Evolutionary conservation across 495 filamentous ascomycete genomes (phyloP).

Genomic region (Neurospora sp.): DNA sequence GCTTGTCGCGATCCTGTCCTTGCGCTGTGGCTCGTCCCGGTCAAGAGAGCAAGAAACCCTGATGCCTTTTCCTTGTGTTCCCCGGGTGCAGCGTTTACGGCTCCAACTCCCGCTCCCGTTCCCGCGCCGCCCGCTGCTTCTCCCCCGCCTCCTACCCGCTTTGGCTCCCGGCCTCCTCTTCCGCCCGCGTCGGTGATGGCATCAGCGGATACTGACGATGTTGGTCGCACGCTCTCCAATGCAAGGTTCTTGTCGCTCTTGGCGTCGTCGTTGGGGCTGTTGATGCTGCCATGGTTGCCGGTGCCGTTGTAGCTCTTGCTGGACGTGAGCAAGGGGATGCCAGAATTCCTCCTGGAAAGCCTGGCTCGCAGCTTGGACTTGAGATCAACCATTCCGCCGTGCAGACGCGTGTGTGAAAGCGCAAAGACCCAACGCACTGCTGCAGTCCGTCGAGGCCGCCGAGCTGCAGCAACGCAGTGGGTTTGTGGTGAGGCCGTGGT

Average conservation of each 20-base stretch:
- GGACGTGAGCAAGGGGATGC: constrained; percentile 24
- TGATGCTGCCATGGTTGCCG: constrained; percentile 4
- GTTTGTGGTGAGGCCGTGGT: not conserved
- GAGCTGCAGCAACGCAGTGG: not conserved
- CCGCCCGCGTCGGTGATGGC: not conserved
- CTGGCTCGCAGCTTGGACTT: constrained; percentile 38
- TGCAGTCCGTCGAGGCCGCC: not conserved
- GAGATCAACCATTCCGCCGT: constrained; percentile 34
- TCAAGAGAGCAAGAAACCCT: not conserved
- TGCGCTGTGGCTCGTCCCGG: not conserved
- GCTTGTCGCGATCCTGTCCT: constrained; percentile 3
- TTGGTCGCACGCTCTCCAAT: not conserved
- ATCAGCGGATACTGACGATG: not conserved
- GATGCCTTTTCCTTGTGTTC: not conserved
- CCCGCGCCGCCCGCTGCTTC: not conserved
- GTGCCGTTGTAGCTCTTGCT: constrained; percentile 17
- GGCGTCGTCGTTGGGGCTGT: constrained; percentile 8
- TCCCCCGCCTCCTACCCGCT: not conserved
- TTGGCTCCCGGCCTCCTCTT: not conserved
- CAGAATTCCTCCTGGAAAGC: constrained; percentile 36
- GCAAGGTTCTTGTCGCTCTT: constrained; percentile 11
- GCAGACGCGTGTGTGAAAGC: not conserved
- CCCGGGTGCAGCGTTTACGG: not conserved
- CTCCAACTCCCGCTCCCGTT: not conserved
- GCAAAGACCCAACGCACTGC: not conserved